A percentile compares a stretch with the other conserved stretches of the same genome.
Evolutionary conservation across 768 basidiomycete species (phyloP).

Genomic region (Dendrothele bispora): DNA sequence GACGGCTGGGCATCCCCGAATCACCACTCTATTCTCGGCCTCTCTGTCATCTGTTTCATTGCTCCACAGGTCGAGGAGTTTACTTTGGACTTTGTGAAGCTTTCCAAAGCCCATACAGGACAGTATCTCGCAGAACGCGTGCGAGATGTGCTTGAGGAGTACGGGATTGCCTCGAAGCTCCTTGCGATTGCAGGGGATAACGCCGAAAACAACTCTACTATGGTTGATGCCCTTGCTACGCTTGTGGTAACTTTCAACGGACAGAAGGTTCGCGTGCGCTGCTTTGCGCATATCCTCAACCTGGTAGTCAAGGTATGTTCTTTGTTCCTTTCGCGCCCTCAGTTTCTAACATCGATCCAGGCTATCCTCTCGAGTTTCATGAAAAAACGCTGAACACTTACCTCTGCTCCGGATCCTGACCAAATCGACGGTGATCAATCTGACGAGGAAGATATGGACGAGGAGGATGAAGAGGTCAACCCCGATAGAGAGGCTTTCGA

Average conservation of each 20-base stretch:
- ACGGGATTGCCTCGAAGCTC: constrained; percentile 26
- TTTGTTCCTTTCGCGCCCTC: neutral
- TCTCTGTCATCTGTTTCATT: constrained; percentile 19
- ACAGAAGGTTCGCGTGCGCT: neutral
- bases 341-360: constrained; percentile 10
- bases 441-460: constrained; percentile 10
- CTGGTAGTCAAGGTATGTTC: constrained; percentile 26
- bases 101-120: constrained; percentile 25
- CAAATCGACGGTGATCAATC: constrained; percentile 9
- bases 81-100: constrained; percentile 23
- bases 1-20: constrained; percentile 31
- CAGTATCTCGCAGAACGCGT: constrained; percentile 23
- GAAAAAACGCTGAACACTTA: too few relatives aligned
- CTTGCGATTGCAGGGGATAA: constrained; percentile 27
- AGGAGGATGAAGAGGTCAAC: neutral
- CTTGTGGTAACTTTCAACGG: constrained; percentile 20
- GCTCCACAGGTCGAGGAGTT: constrained; percentile 16
- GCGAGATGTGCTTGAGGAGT: constrained; percentile 21
- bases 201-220: too few relatives aligned
- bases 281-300: constrained; percentile 30
- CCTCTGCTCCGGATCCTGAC: neutral
- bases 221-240: constrained; percentile 12
- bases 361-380: constrained; percentile 18
- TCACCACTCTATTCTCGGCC: constrained; percentile 25
- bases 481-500: constrained; percentile 9